Base-by-base conservation (phyloP, 1,284 basidiomycete species). In the Boletellus sp. region DNA sequence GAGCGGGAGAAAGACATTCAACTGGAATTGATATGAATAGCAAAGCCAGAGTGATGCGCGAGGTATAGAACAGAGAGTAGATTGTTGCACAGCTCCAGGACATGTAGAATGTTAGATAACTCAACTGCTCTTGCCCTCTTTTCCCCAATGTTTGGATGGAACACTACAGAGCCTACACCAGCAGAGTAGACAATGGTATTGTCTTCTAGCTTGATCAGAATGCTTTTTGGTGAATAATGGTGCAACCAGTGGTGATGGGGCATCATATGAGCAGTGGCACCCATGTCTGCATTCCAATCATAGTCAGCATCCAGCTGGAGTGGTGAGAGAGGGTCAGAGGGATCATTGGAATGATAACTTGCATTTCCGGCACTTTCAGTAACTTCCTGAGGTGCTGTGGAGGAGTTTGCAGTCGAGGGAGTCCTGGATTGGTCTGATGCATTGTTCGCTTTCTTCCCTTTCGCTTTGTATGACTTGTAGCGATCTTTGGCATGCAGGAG, bases 241-340 rank as follows among this genome's bases (percentile, higher is more conserved):
- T 45, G 22, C 40, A 70, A 47, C 65, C 64, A 71, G 44, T 63
- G 55, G 33, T 45, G 46, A 53, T 69, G 61, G 5, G 63, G 63
- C 8, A 63, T 68, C 67, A 69, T 69, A 61, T 69, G 60, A 58
- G 60, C 63, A 52, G 64, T 65, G 51, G 67, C 62, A 37, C 65
- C 66, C 58, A 63, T 63, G 53, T 70, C 65, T 50, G 59, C 53
- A 57, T 54, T 63, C 63, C 62, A 54, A 41, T 47, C 33, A 27
- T 8, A 10, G 17, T 50, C 41, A 35, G 49, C 41, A 47, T 47
- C 27, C 5, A 43, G n/a, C 14, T 40, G 27, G 20, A 47, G 21
- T 27, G 45, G 13, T 25, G n/a, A n/a, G n/a, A n/a, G n/a, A n/a
- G n/a, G n/a, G n/a, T n/a, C n/a, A n/a, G n/a, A n/a, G n/a, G n/a